Percentiles rank a stretch among this genome's conserved stretches.
These are phyloP conservation scores for Ilex aquifolium DNA, from an alignment of 257 asterid genomes.

Conservation along the genomic window DNA sequence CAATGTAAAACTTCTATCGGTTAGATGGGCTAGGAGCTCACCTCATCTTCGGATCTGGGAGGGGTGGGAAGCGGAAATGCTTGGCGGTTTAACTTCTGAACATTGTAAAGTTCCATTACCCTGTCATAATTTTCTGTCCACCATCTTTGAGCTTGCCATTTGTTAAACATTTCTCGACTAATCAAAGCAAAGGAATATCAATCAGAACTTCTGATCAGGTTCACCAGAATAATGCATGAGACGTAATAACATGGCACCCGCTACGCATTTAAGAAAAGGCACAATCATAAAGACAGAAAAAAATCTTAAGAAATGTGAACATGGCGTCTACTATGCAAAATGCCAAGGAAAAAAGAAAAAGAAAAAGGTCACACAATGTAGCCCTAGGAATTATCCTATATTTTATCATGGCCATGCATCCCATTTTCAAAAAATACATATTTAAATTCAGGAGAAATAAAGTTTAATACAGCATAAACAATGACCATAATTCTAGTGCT, in stretches of 20 bases:
- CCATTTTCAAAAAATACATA: too few relatives aligned
- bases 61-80: slow-evolving; percentile 78
- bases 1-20: too few relatives aligned
- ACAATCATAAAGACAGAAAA: too few relatives aligned
- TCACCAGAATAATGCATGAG: slow-evolving; percentile 1
- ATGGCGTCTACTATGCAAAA: too few relatives aligned
- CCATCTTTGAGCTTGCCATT: slow-evolving; percentile 97
- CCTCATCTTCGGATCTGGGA: slow-evolving; percentile 75
- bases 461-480: neutral
- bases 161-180: slow-evolving; percentile 90
- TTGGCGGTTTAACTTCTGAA: slow-evolving; percentile 71
- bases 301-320: too few relatives aligned
- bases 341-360: too few relatives aligned
- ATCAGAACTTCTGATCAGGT: neutral
- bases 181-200: slow-evolving; percentile 5
- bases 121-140: slow-evolving; percentile 92
- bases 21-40: neutral
- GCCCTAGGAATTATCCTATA: too few relatives aligned
- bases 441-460: too few relatives aligned
- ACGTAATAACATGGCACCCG: too few relatives aligned
- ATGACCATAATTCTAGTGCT: slow-evolving; percentile 3
- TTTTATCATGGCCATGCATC: too few relatives aligned
- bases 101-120: slow-evolving; percentile 88
- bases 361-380: too few relatives aligned
- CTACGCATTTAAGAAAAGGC: too few relatives aligned